A percentile compares a stretch with the other conserved stretches of the same genome.
Evolutionary conservation across 1,284 basidiomycete genomes (phyloP).

Genomic region (Rhodofomes roseus): DNA sequence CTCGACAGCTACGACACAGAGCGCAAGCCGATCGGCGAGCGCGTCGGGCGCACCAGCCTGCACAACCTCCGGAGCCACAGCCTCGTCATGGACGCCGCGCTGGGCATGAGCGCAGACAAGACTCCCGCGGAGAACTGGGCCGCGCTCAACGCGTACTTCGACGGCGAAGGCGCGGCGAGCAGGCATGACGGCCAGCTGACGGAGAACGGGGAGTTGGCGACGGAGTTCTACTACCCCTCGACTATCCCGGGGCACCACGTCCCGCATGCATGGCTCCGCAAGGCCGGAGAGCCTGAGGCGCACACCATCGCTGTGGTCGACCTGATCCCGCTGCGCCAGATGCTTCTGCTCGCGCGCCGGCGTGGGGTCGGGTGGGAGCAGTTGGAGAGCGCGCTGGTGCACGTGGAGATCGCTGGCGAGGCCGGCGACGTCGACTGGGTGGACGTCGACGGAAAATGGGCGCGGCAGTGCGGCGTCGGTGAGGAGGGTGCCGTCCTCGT

Average conservation of each 20-base stretch:
- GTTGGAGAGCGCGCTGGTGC: not conserved
- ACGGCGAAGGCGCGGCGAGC: not conserved
- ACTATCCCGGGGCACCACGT: constrained; percentile 1
- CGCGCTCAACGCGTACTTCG: not conserved
- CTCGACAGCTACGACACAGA: not conserved
- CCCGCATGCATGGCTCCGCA: not conserved
- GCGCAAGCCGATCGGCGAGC: not conserved
- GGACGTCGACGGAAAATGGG: not conserved
- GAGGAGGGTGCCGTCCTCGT: not conserved
- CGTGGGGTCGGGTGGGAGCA: not conserved
- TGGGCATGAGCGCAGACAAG: not conserved
- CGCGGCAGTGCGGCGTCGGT: not conserved
- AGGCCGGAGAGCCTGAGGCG: not conserved
- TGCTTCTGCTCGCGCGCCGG: not conserved
- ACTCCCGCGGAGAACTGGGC: not conserved
- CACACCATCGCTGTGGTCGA: not conserved
- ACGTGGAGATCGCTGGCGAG: not conserved
- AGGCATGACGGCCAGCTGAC: not conserved
- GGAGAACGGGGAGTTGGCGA: not conserved
- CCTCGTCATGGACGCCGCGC: not conserved
- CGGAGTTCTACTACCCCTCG: not conserved
- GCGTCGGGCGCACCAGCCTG: not conserved
- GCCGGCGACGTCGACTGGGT: not conserved
- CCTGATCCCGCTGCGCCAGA: not conserved
- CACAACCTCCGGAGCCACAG: not conserved